phyloP scores from a whole-genome alignment of 73 alveolate genomes.

The Blepharisma stoltei region DNA sequence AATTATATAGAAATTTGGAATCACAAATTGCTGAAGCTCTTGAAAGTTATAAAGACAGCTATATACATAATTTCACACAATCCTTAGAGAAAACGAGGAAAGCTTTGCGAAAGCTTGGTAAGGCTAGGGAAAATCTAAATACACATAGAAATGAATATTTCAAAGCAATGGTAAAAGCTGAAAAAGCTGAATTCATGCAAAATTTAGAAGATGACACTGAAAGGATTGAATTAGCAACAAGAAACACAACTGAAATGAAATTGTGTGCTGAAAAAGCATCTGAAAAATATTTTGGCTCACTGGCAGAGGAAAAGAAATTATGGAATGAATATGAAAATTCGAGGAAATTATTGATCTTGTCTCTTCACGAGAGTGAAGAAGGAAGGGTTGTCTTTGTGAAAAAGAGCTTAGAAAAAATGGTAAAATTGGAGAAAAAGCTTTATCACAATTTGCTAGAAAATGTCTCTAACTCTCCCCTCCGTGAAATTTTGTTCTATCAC shows the following conservation, averaged over 20 bases:
- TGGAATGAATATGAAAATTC: slow-evolving; percentile 5
- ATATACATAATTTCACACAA: too few species aligned
- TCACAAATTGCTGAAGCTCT: too few species aligned
- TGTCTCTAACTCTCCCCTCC: slow-evolving; percentile 6
- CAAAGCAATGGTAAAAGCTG: slow-evolving; percentile 14
- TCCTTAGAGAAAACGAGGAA: too few species aligned
- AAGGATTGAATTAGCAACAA: background rate
- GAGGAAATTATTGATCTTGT: background rate
- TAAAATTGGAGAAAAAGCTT: background rate
- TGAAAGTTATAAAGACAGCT: too few species aligned
- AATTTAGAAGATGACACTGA: slow-evolving; percentile 13
- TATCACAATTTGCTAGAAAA: background rate
- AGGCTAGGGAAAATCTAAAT: background rate
- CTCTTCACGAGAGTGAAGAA: slow-evolving; percentile 13
- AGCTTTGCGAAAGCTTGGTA: too few species aligned
- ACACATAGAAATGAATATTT: background rate
- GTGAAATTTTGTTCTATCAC: too few species aligned
- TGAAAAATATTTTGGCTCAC: background rate
- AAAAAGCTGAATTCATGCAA: slow-evolving; percentile 5
- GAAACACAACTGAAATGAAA: slow-evolving; percentile 14
- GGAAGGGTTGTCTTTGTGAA: background rate
- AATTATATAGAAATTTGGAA: too few species aligned
- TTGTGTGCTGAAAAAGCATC: background rate
- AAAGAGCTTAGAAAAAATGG: background rate
- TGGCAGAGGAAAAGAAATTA: slow-evolving; percentile 22